A percentile compares a stretch with the other conserved stretches of the same genome.
phyloP scores from a whole-genome alignment of 2,329 filamentous ascomycete genomes.

The Aspergillus sergii region DNA sequence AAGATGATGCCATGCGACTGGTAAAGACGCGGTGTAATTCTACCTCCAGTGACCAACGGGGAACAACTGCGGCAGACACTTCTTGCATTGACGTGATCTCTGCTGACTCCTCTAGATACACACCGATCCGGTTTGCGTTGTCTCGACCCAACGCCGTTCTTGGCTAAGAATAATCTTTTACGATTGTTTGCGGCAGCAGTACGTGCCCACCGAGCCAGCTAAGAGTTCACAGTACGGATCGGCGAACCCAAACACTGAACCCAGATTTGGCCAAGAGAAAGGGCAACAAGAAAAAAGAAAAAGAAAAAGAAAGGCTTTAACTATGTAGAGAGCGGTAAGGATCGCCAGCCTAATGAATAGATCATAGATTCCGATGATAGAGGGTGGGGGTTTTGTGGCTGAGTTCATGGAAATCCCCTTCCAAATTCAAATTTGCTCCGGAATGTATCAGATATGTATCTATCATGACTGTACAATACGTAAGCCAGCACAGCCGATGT shows the following conservation, averaged over 20 bases:
- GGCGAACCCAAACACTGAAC: background rate
- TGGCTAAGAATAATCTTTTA: background rate
- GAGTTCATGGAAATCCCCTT: background rate
- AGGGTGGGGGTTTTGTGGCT: background rate
- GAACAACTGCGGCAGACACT: background rate
- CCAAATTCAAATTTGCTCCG: too few species aligned
- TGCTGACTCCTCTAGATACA: constrained; percentile 12
- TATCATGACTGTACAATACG: background rate
- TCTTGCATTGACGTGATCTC: constrained; percentile 14
- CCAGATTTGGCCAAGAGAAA: background rate
- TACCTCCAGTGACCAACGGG: constrained; percentile 15
- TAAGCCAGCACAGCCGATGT: background rate
- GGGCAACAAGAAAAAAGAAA: background rate
- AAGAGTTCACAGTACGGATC: background rate
- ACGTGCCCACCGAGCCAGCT: background rate
- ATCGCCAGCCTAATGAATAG: background rate
- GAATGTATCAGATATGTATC: background rate
- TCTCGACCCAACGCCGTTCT: constrained; percentile 14
- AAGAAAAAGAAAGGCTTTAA: background rate
- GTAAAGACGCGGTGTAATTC: constrained; percentile 22
- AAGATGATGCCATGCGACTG: constrained; percentile 16
- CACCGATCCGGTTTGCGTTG: constrained; percentile 13
- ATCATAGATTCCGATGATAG: background rate
- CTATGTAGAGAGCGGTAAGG: background rate
- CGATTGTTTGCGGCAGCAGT: background rate